A percentile compares a stretch with the other conserved stretches of the same genome.
These are phyloP conservation scores for Logfia minima DNA, from an alignment of 129 eudicot species.

Conservation along the genomic window DNA sequence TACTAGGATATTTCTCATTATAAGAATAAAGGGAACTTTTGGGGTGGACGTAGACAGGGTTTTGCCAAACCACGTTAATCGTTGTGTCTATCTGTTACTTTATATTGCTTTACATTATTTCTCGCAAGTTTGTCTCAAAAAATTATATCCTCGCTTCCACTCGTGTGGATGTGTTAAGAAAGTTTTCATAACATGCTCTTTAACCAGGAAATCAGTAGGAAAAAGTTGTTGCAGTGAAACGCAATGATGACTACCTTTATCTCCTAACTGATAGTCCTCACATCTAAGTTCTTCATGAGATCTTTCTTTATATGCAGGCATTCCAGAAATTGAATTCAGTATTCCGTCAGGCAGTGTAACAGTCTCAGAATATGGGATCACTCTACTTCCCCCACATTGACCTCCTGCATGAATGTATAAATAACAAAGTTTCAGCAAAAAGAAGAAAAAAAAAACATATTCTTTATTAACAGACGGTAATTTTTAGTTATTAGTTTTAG, in stretches of 20 bases:
- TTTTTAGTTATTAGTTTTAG: not conserved
- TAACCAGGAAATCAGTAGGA: not conserved
- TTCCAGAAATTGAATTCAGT: slow-evolving; percentile 87
- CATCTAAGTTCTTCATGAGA: slow-evolving; percentile 94
- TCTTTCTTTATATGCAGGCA: slow-evolving; percentile 85
- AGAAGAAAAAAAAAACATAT: not conserved
- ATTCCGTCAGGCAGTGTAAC: slow-evolving; percentile 65
- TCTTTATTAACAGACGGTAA: not conserved
- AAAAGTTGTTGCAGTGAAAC: not conserved
- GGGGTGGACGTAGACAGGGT: too few species aligned
- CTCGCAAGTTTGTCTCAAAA: too few species aligned
- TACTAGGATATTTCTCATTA: too few species aligned
- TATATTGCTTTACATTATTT: too few species aligned
- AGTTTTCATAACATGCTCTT: too few species aligned
- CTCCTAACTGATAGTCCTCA: slow-evolving; percentile 93
- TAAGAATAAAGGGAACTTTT: too few species aligned
- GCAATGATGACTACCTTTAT: slow-evolving; percentile 60
- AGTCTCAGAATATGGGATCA: slow-evolving; percentile 52
- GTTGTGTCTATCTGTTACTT: too few species aligned
- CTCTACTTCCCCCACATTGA: slow-evolving; percentile 79
- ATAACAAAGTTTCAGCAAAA: not conserved
- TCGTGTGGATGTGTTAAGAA: too few species aligned
- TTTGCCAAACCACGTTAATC: too few species aligned
- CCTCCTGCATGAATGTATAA: not conserved
- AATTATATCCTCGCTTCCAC: too few species aligned